Conservation (phyloP, 169 alveolate species). For the Plasmodium gaboni region DNA sequence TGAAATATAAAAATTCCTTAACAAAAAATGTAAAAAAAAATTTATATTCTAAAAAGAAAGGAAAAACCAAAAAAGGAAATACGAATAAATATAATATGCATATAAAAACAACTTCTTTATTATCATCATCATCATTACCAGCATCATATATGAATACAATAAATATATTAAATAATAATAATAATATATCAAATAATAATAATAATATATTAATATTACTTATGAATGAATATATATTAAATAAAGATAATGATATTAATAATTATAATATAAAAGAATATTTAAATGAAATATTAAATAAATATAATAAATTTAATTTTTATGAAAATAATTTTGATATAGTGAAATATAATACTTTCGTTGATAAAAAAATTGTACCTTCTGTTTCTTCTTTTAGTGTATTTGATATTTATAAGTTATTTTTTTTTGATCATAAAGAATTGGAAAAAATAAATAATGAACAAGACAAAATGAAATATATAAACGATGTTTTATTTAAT, state of each 20-base stretch:
- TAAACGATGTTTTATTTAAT: constrained; percentile 8
- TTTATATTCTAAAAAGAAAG: not conserved
- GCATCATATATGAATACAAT: too few relatives aligned
- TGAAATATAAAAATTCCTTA: not conserved
- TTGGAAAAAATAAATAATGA: not conserved
- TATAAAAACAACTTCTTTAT: not conserved
- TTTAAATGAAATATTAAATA: not conserved
- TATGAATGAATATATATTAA: constrained; percentile 1
- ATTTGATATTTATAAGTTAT: constrained; percentile 42
- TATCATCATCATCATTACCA: not conserved
- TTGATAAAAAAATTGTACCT: not conserved
- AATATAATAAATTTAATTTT: constrained; percentile 11
- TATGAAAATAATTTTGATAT: not conserved
- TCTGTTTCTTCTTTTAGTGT: constrained; percentile 20
- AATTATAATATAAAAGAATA: not conserved
- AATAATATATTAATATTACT: not conserved
- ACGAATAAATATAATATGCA: not conserved
- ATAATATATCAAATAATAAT: not conserved
- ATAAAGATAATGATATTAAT: not conserved
- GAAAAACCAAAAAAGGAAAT: not conserved
- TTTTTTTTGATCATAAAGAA: constrained; percentile 19
- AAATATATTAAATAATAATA: too few relatives aligned
- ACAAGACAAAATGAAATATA: constrained; percentile 13
- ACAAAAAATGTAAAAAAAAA: not conserved
- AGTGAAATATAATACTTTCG: not conserved